Percentiles rank a stretch among this genome's conserved stretches.
Evolutionary conservation across 2,329 filamentous ascomycete genomes (phyloP).

Genomic region (Fusarium nurragi): DNA sequence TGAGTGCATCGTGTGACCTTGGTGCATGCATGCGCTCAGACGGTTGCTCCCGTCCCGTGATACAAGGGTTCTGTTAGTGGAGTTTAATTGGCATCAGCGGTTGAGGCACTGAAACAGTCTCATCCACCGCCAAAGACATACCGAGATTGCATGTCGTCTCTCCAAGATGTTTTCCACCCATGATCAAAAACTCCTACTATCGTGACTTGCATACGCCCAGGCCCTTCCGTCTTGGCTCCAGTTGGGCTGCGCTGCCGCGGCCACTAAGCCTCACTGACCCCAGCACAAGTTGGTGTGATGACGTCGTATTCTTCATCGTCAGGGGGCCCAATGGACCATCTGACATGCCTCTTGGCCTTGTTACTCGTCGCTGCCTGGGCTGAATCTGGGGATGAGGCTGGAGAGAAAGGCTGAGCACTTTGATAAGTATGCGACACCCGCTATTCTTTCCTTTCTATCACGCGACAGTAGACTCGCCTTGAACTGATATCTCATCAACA

Average conservation of each 20-base stretch:
- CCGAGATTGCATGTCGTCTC: neutral
- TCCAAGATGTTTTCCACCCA: neutral
- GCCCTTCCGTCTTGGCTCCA: conserved; percentile 7
- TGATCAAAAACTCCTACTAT: neutral
- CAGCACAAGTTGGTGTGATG: conserved; percentile 26
- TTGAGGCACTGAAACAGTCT: conserved; percentile 4
- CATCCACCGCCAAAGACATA: neutral
- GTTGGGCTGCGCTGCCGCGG: neutral
- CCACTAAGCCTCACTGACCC: conserved; percentile 29
- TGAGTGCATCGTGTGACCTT: neutral
- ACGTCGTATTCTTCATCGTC: conserved; percentile 27
- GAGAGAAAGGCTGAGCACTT: conserved; percentile 20
- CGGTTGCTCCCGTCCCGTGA: neutral
- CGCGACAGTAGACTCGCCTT: conserved; percentile 8
- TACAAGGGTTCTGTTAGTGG: conserved; percentile 2
- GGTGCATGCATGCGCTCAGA: neutral
- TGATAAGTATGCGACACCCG: neutral
- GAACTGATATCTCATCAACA: neutral
- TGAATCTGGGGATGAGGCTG: conserved; percentile 5
- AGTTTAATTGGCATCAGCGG: neutral
- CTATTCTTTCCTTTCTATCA: neutral
- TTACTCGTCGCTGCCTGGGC: conserved; percentile 23
- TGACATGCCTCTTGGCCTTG: conserved; percentile 25
- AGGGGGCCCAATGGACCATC: conserved; percentile 12
- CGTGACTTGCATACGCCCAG: neutral